Evolutionary conservation across 2,329 filamentous ascomycete species (phyloP).

Genomic region (Alternaria incomplexa): DNA sequence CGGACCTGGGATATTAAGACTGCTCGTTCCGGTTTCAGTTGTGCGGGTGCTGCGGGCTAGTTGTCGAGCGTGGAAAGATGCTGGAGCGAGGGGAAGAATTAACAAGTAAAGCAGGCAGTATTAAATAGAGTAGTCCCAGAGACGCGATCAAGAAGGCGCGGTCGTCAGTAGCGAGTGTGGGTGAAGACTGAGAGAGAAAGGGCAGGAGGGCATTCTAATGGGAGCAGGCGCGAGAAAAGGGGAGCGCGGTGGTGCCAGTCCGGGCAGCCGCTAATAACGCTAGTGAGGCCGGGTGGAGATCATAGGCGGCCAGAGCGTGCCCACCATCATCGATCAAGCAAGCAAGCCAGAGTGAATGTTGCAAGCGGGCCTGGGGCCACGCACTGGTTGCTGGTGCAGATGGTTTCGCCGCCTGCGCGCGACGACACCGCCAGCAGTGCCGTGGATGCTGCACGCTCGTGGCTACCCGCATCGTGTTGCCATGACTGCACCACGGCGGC

Average conservation of each 20-base stretch:
- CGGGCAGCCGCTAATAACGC: constrained; percentile 10
- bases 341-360: constrained; percentile 1
- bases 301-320: constrained; percentile 22
- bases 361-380: neutral
- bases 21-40: constrained; percentile 31
- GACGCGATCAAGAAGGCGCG: constrained; percentile 28
- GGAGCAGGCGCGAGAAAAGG: constrained; percentile 23
- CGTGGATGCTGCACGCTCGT: neutral
- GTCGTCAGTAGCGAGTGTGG: constrained; percentile 31
- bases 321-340: constrained; percentile 12
- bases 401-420: neutral
- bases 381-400: neutral
- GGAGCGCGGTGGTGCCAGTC: constrained; percentile 26
- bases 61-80: constrained; percentile 41
- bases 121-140: constrained; percentile 36
- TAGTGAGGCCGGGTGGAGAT: constrained; percentile 21
- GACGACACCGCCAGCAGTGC: neutral
- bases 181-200: constrained; percentile 25
- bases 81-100: constrained; percentile 49
- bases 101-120: constrained; percentile 38
- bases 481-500: neutral
- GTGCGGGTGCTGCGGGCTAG: constrained; percentile 22
- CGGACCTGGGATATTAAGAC: constrained; percentile 47
- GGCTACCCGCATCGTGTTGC: neutral
- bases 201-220: constrained; percentile 9